Conservation (phyloP, 129 eudicot genomes). For the Heracleum sosnowskyi region DNA sequence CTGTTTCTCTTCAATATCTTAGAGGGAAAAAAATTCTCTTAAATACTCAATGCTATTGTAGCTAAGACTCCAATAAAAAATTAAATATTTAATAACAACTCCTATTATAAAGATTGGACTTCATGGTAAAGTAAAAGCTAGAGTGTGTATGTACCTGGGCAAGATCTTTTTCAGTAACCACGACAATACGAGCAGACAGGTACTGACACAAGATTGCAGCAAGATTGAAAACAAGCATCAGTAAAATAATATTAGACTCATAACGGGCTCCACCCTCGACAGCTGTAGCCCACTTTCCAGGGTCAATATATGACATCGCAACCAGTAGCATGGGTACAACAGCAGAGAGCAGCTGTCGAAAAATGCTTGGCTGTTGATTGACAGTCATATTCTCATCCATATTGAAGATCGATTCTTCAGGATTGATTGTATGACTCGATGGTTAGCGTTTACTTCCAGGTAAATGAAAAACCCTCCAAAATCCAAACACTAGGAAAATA, state of each 20-base stretch:
- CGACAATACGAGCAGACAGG: slow-evolving; percentile 62
- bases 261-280: slow-evolving; percentile 82
- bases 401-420: neutral
- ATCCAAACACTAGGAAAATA: slow-evolving; percentile 9
- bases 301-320: slow-evolving; percentile 72
- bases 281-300: slow-evolving; percentile 86
- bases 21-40: neutral
- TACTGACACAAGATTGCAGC: slow-evolving; percentile 80
- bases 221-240: slow-evolving; percentile 53
- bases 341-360: slow-evolving; percentile 48
- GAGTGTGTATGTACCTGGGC: slow-evolving; percentile 44
- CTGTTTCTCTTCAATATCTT: no score
- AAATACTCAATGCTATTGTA: neutral
- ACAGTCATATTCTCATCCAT: slow-evolving; percentile 47
- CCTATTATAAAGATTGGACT: neutral
- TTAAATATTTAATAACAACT: neutral
- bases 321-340: slow-evolving; percentile 57
- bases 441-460: no score
- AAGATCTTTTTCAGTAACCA: slow-evolving; percentile 67
- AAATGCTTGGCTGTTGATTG: slow-evolving; percentile 28
- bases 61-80: neutral
- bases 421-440: no score
- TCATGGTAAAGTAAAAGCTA: neutral
- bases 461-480: neutral
- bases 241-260: slow-evolving; percentile 49